A percentile compares a stretch with the other conserved stretches of the same genome.
Evolutionary conservation across 2,329 filamentous ascomycete species (phyloP).

Genomic region (Fusarium devonianum): DNA sequence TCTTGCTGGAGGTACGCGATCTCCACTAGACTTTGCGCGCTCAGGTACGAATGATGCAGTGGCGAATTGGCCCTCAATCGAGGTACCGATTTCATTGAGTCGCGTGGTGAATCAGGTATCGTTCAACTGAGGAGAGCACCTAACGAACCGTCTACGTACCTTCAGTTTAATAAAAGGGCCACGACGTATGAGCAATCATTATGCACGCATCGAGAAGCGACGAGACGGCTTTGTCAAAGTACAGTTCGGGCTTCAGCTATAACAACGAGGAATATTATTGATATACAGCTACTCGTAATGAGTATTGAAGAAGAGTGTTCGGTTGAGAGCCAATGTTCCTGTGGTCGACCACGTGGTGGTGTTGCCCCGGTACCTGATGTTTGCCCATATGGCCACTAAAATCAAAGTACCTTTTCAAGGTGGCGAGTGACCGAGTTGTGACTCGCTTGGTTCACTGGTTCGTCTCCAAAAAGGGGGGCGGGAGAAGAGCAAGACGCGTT

Average conservation of each 20-base stretch:
- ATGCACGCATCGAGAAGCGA: too few species aligned
- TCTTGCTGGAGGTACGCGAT: conserved; percentile 29
- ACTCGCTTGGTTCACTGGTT: conserved; percentile 19
- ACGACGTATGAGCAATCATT: too few species aligned
- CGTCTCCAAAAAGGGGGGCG: too few species aligned
- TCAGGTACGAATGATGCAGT: conserved; percentile 26
- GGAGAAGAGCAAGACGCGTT: too few species aligned
- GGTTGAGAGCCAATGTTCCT: not conserved
- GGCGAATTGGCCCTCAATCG: conserved; percentile 4
- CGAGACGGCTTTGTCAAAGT: too few species aligned
- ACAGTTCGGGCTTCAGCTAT: too few species aligned
- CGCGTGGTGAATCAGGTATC: conserved; percentile 32
- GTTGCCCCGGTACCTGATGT: conserved; percentile 20
- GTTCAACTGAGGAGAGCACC: too few species aligned
- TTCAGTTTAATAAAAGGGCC: too few species aligned
- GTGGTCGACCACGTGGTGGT: conserved; percentile 27
- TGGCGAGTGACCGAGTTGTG: conserved; percentile 42
- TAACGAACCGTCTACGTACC: too few species aligned
- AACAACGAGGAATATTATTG: too few species aligned
- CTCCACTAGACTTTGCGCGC: conserved; percentile 30
- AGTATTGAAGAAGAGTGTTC: not conserved
- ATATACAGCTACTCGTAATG: too few species aligned
- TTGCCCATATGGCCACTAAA: not conserved
- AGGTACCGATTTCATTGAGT: conserved; percentile 30
- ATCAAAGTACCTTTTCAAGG: conserved; percentile 28